Percentiles rank a stretch among this genome's conserved stretches.
Evolutionary conservation across 371 early-diverging fungal genomes (phyloP).

Genomic region (Actinomortierella wolfii): DNA sequence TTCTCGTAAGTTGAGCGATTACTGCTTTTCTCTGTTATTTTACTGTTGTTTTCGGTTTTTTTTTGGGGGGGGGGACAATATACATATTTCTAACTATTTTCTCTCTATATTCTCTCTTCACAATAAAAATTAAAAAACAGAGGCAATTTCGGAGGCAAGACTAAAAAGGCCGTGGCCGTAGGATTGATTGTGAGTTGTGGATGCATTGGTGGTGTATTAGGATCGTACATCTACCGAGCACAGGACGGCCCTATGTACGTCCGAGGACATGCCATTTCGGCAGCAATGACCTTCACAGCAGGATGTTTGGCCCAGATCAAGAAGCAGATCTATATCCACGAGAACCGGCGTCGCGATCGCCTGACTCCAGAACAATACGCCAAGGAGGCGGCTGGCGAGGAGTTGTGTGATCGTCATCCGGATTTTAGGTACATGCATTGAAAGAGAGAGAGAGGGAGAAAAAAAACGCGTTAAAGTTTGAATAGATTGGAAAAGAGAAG

Average conservation of each 20-base stretch:
- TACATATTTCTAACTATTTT: no score
- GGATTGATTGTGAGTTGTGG: slow-evolving; percentile 67
- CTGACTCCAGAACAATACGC: slow-evolving; percentile 57
- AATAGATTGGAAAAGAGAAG: no score
- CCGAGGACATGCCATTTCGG: slow-evolving; percentile 52
- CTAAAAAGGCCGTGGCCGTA: slow-evolving; percentile 64
- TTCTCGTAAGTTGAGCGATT: slow-evolving; percentile 46
- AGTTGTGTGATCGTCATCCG: slow-evolving; percentile 64
- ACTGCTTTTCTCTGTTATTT: no score
- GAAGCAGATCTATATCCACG: slow-evolving; percentile 50
- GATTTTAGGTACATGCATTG: slow-evolving; percentile 61
- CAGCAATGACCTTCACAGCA: slow-evolving; percentile 48
- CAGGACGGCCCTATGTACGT: slow-evolving; percentile 59
- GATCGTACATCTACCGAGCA: slow-evolving; percentile 67
- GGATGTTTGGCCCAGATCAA: slow-evolving; percentile 47
- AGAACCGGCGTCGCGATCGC: slow-evolving; percentile 59
- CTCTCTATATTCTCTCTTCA: not conserved
- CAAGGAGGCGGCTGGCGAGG: slow-evolving; percentile 51
- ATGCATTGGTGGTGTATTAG: slow-evolving; percentile 67
- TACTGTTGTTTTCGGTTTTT: no score
- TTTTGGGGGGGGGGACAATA: no score
- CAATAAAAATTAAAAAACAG: not conserved
- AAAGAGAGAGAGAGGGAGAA: slow-evolving; percentile 4
- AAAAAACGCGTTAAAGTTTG: no score
- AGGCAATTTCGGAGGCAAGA: slow-evolving; percentile 62